Base-by-base conservation (phyloP, 2,329 filamentous ascomycete species). In the Elsinoe necatrix region DNA sequence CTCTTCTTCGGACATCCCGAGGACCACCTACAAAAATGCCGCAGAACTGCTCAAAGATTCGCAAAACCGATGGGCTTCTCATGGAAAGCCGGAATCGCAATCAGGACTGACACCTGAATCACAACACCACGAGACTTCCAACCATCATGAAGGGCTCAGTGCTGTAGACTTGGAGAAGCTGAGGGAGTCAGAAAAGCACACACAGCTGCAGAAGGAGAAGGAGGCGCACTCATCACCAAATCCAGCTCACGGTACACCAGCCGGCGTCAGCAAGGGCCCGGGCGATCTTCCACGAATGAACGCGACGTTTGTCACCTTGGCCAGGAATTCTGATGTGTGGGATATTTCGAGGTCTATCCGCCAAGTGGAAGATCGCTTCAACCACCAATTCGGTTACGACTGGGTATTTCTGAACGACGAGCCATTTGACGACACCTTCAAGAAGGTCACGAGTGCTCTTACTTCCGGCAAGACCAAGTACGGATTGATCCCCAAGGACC, bases 391-490 rank as follows among this genome's bases (percentile, higher is more conserved):
- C 77, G 85, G 95, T 77, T 98, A 98, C 74, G 92, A 97, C 70
- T 98, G 95, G 95, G 92, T 98, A 55, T 98, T 98, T 76, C 77
- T 98, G 60, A 98, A 98, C 73, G 93, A 98, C 70, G 83, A 91
- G 71, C 88, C 90, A 0, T 98, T 98, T 67, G 87, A 95, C 68
- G 87, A 88, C 2, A 84, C 83, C 8, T 98, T 98, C 80, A 97
- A 91, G 73, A 92, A 89, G 72, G 80, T 97, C 62, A 98, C 93
- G 3, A 80, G 81, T 3, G 85, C 89, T 1, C 80, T 98, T 35
- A 87, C 95, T n/a, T 97, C 92, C 11, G 93, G 93, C 57, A 95
- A 83, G 65, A 91, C 93, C 45, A 82, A 87, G 70, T 98, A 96
- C 70, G 93, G 91, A 69, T 78, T 86, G 70, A 97, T 98, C 61